Evolutionary conservation across 148 eudicot genomes (phyloP), one percentile per base, ranked within the genome.

Genomic region (Simmondsia chinensis): DNA sequence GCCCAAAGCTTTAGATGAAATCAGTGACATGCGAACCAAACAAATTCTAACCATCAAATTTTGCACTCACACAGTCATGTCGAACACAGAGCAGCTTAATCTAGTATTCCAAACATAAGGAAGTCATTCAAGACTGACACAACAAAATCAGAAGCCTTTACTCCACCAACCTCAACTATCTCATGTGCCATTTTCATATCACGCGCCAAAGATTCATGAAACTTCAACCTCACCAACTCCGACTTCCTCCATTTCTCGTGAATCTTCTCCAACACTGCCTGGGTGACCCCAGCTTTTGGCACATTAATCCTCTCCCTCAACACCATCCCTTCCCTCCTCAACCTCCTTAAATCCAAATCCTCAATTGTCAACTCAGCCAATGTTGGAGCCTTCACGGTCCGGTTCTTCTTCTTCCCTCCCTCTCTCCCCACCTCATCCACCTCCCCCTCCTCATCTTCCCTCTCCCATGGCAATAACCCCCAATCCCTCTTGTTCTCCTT

Each of bases 101-200:
- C 3, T 11, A 41, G 10, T 29, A 41, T 9, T n/a, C 30, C 14
- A 3, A 7, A 22, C 33, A 5, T 20, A n/a, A n/a, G n/a, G n/a
- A n/a, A n/a, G n/a, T n/a, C n/a, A n/a, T n/a, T n/a, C n/a, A n/a
- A n/a, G n/a, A n/a, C n/a, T n/a, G n/a, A 21, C 12, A 23, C 6
- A 42, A 7, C 9, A 7, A 16, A 28, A 10, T 7, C 19, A 19
- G 21, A 33, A 48, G 26, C 15, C 5, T 8, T 18, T 14, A 7
- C 24, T 26, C 37, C 56, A 58, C 74, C 53, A 50, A 89, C 97
- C 97, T 91, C 95, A 32, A 82, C 93, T 57, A 91, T 76, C 67
- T 79, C 76, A 56, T 91, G 97, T 1, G 93, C 97, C 47, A 88
- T 91, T 70, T 64, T 91, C 97, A 91, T 91, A 64, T 91, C 97